Evolutionary conservation across 176 grass and related monocot genomes (phyloP), one percentile per base, ranked within the genome.

Genomic region (Panicum miliaceum): DNA sequence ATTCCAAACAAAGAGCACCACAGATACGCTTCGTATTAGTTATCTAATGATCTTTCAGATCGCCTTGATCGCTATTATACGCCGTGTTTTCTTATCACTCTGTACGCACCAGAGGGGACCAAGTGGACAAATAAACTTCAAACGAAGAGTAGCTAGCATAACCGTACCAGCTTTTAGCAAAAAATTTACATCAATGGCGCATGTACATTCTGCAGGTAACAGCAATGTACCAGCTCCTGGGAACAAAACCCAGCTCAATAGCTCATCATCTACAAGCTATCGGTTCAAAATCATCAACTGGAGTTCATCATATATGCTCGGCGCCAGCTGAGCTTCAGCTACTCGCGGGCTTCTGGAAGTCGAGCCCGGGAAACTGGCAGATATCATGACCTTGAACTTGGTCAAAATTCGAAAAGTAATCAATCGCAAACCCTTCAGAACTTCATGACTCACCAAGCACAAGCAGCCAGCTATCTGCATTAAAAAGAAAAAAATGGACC

Each of bases 341-440:
- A 82, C 35, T 29, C 87, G 76, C 79, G 6, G 66, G 52, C 43
- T 86, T 87, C 81, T 84, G 71, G 80, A 70, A 68, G 12, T 94
- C 56, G 36, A 90, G 51, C 42, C 88, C 78, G 0, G 88, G 84
- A 90, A 97, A 92, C 72, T 94, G 95, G 59, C 92, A 92, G 26
- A 94, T 97, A 60, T 94, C 95, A 91, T 92, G 88, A 26, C 92
- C 92, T 64, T 81, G 76, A 75, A 92, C 75, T 82, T 56, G 78
- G 69, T 66, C 60, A 77, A 89, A 75, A 58, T 79, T 54, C 65
- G 84, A 32, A 74, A 23, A 87, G 81, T 53, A 94, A 71, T 88
- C 95, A 20, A 94, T 45, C 5, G 86, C 84, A 57, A 92, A 97
- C 77, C 91, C 86, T 66, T 92, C 81, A 59, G 22, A 59, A 11